phyloP scores from a whole-genome alignment of 2,329 filamentous ascomycete species.

The Penicillium sp. region DNA sequence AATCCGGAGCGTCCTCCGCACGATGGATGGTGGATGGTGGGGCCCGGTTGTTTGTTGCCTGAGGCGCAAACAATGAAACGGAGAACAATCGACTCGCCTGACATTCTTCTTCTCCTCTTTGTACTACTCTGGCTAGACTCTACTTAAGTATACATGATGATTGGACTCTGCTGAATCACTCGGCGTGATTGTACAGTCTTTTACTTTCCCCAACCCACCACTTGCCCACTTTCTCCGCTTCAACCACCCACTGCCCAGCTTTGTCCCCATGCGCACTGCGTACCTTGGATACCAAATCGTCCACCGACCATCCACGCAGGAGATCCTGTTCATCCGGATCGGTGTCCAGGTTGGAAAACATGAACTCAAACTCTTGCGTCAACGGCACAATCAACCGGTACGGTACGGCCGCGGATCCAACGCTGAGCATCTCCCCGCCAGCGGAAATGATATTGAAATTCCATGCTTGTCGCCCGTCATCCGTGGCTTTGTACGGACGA shows the following conservation, averaged over 20 bases:
- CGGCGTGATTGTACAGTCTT: constrained; percentile 25
- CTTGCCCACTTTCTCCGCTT: constrained; percentile 37
- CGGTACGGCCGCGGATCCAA: constrained; percentile 74
- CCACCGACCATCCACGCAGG: constrained; percentile 33
- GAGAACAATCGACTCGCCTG: constrained; percentile 19
- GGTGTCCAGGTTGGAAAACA: constrained; percentile 35
- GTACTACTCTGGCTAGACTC: not conserved
- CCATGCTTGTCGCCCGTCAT: constrained; percentile 38
- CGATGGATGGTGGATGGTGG: constrained; percentile 25
- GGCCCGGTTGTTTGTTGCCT: constrained; percentile 25
- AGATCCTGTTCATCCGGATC: constrained; percentile 37
- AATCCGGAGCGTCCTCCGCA: not conserved
- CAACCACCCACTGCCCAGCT: constrained; percentile 36
- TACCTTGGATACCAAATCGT: constrained; percentile 29
- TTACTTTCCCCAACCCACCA: constrained; percentile 43
- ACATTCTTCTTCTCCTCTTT: constrained; percentile 12
- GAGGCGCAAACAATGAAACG: constrained; percentile 31
- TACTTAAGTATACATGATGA: not conserved
- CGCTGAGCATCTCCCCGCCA: constrained; percentile 53
- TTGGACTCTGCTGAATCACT: not conserved
- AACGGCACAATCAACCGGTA: constrained; percentile 72
- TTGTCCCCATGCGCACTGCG: constrained; percentile 30
- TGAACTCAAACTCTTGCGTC: constrained; percentile 63
- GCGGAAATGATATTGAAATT: constrained; percentile 36
- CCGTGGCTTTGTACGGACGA: constrained; percentile 38